Evolutionary conservation across 805 yeast species (phyloP), one percentile per base, ranked within the genome.

Genomic region (Metschnikowia lochheadii): DNA sequence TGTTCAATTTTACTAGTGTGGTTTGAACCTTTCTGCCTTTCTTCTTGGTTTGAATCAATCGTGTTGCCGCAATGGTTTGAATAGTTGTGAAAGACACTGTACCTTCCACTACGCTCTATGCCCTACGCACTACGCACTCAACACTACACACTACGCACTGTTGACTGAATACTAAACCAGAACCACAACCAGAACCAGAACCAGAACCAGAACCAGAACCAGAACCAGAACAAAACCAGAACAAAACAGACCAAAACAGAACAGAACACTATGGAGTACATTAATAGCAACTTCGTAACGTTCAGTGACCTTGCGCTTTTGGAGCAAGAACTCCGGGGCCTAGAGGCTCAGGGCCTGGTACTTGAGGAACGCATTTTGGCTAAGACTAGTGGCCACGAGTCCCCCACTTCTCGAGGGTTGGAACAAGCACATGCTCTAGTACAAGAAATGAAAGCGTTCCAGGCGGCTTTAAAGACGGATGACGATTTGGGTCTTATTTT

Each of bases 281-380:
- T 76, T 42, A 72, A 75, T 57, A 54, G 61, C 29, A 60, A 63
- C 46, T 69, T 73, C 53, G 51, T 64, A n/a, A 54, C 70, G 1
- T 17, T 76, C 2, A 61, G 56, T 15, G 79, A 74, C 55, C 63
- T 76, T 53, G 60, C 31, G 23, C 46, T n/a, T 14, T 20, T 42
- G 29, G 45, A 42, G 10, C 17, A 6, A 10, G 38, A 20, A n/a
- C 14, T 42, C 21, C 31, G 13, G 6, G 37, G 15, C 3, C 23
- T 32, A 4, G 37, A 23, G 8, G n/a, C n/a, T 2, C 45, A 32
- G 29, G 10, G 17, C 4, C 14, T 17, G 11, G 18, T 20, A 20
- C 29, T 42, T 7, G 38, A 42, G 45, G 31, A 23, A 20, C 38
- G 31, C 20, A 32, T 42, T n/a, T 3, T 42, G n/a, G 37, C 45